Evolutionary conservation across 1,284 basidiomycete genomes (phyloP).

Genomic region (Macrocystidia cucumis): DNA sequence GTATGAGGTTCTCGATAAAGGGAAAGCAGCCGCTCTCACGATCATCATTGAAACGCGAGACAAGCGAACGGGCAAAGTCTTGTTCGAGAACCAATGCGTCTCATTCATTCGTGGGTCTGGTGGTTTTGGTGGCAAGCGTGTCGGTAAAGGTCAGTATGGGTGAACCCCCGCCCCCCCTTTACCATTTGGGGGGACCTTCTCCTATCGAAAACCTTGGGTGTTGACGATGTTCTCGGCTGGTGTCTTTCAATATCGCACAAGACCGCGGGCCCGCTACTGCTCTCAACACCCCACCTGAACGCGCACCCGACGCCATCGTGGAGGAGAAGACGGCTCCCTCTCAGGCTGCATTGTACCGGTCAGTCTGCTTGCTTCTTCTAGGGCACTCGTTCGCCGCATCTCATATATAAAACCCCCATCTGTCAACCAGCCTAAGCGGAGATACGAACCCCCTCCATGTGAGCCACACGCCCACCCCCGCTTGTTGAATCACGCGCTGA

Average conservation of each 20-base stretch:
- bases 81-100: slow-evolving; percentile 93
- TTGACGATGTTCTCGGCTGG: background rate
- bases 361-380: slow-evolving; percentile 13
- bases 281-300: slow-evolving; percentile 75
- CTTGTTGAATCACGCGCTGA: slow-evolving; percentile 1
- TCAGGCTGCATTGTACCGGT: slow-evolving; percentile 93
- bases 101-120: slow-evolving; percentile 92
- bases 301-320: slow-evolving; percentile 76
- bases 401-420: background rate
- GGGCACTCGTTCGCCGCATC: too few relatives aligned
- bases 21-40: slow-evolving; percentile 89
- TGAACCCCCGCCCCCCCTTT: too few relatives aligned
- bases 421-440: slow-evolving; percentile 68
- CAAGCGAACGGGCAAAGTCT: slow-evolving; percentile 67
- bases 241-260: slow-evolving; percentile 19
- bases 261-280: slow-evolving; percentile 92
- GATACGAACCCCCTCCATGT: slow-evolving; percentile 92
- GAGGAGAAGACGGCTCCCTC: slow-evolving; percentile 79
- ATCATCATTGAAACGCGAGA: slow-evolving; percentile 75
- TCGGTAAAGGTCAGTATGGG: slow-evolving; percentile 70
- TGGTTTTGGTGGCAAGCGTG: slow-evolving; percentile 91
- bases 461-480: slow-evolving; percentile 18
- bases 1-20: slow-evolving; percentile 82
- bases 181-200: too few relatives aligned
- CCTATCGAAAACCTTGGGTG: slow-evolving; percentile 8